A percentile compares a stretch with the other conserved stretches of the same genome.
Evolutionary conservation across 305 asterid species (phyloP).

Genomic region (Fraxinus albicans): DNA sequence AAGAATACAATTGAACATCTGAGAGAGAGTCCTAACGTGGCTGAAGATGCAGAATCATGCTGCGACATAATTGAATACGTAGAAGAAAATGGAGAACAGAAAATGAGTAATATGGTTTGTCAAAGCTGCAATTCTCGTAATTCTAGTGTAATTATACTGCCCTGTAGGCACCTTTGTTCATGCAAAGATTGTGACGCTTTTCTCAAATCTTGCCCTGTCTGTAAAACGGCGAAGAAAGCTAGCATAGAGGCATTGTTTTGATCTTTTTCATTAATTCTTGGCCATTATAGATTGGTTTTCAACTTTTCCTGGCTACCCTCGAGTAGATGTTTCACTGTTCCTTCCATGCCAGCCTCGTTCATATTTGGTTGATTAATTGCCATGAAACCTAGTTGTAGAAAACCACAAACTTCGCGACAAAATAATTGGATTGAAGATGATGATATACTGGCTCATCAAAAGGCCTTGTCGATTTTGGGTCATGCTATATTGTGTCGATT

Average conservation of each 20-base stretch:
- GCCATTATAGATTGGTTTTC: not conserved
- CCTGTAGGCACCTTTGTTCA: slow-evolving; percentile 63
- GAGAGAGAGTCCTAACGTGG: slow-evolving; percentile 28
- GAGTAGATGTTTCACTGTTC: not conserved
- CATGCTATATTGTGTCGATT: not conserved
- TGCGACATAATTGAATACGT: slow-evolving; percentile 26
- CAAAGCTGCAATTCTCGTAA: slow-evolving; percentile 36
- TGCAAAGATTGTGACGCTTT: slow-evolving; percentile 59
- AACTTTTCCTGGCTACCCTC: not conserved
- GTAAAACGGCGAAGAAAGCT: slow-evolving; percentile 43
- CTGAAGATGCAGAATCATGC: slow-evolving; percentile 62
- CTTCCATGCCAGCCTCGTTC: not conserved
- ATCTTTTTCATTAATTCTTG: not conserved
- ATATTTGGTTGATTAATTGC: not conserved
- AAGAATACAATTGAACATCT: slow-evolving; percentile 51
- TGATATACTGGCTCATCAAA: not conserved
- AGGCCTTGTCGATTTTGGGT: not conserved
- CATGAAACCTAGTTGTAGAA: slow-evolving; percentile 23
- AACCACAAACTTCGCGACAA: slow-evolving; percentile 18
- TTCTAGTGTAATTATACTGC: slow-evolving; percentile 54
- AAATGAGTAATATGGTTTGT: slow-evolving; percentile 29
- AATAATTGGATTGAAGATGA: slow-evolving; percentile 20
- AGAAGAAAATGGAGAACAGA: not conserved
- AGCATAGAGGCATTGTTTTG: slow-evolving; percentile 31
- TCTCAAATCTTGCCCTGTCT: slow-evolving; percentile 67